Conservation (phyloP, 805 yeast species). For the Komagataella populi region DNA sequence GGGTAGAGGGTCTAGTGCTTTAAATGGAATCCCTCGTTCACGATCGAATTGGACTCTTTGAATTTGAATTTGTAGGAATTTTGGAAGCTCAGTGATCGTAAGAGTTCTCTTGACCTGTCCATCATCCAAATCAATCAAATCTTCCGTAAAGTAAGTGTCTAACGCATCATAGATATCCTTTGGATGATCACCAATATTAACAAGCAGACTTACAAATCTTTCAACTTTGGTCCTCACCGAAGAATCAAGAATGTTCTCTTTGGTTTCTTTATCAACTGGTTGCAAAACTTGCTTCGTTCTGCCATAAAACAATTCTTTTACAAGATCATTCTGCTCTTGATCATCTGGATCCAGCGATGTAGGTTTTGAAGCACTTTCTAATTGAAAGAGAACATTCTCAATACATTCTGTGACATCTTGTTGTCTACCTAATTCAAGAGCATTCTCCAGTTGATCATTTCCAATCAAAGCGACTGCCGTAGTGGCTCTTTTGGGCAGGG, state of each 20-base stretch:
- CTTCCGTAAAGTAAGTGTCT: constrained; percentile 73
- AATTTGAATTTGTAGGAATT: constrained; percentile 79
- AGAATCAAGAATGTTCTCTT: constrained; percentile 7
- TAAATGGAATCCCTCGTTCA: constrained; percentile 57
- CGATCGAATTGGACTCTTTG: constrained; percentile 90
- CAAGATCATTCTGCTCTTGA: constrained; percentile 70
- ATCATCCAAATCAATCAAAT: constrained; percentile 50
- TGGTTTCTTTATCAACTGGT: constrained; percentile 25
- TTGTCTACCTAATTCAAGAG: constrained; percentile 76
- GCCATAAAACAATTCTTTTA: constrained; percentile 77
- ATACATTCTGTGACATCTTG: constrained; percentile 98
- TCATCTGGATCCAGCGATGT: constrained; percentile 44
- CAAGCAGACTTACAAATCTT: constrained; percentile 67
- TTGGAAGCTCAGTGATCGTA: constrained; percentile 61
- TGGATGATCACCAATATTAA: constrained; percentile 82
- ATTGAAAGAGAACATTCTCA: constrained; percentile 81
- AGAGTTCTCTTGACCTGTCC: constrained; percentile 66
- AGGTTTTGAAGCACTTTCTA: constrained; percentile 80
- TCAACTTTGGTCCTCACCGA: constrained; percentile 43
- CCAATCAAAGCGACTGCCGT: constrained; percentile 16
- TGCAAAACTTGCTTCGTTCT: constrained; percentile 65
- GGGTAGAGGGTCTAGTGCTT: constrained; percentile 71
- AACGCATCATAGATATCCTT: constrained; percentile 82
- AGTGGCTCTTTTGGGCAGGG: background rate
- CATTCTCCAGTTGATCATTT: constrained; percentile 57